A percentile compares a stretch with the other conserved stretches of the same genome.
Conservation (phyloP, 2,329 filamentous ascomycete genomes). For the Hypoxylon sp. region DNA sequence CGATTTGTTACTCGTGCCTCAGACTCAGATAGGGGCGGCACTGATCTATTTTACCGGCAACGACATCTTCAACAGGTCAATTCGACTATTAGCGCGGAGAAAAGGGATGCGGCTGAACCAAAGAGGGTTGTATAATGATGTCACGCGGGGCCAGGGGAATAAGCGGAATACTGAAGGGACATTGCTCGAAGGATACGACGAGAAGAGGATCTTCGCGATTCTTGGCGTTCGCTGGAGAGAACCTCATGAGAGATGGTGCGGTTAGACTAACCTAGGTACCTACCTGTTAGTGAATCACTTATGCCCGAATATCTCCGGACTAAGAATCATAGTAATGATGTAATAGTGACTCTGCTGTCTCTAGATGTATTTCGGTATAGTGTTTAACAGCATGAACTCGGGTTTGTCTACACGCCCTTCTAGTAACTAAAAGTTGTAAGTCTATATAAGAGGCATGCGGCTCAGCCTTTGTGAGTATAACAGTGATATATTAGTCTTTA, state of each 20-base stretch:
- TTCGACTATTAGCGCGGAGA: slow-evolving; percentile 83
- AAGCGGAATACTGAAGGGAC: slow-evolving; percentile 76
- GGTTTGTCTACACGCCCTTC: not conserved
- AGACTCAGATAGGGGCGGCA: slow-evolving; percentile 83
- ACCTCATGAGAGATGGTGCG: slow-evolving; percentile 82
- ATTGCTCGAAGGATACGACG: slow-evolving; percentile 80
- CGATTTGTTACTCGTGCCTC: slow-evolving; percentile 87
- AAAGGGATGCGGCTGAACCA: slow-evolving; percentile 91
- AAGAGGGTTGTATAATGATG: slow-evolving; percentile 80
- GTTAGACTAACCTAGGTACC: slow-evolving; percentile 12
- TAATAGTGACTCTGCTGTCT: not conserved
- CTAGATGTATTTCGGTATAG: not conserved
- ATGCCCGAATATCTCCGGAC: not conserved
- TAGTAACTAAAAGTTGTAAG: not conserved
- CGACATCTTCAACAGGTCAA: slow-evolving; percentile 92
- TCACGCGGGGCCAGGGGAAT: slow-evolving; percentile 71
- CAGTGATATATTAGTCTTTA: not conserved
- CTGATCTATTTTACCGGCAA: slow-evolving; percentile 97
- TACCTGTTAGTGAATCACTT: not conserved
- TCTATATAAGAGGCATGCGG: slow-evolving; percentile 13
- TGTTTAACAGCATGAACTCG: not conserved
- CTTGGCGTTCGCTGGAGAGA: slow-evolving; percentile 88
- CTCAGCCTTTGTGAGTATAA: slow-evolving; percentile 18
- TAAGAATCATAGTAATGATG: not conserved
- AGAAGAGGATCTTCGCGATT: slow-evolving; percentile 84